Conservation (phyloP, 2,329 filamentous ascomycete genomes). For the Thelonectria olida region DNA sequence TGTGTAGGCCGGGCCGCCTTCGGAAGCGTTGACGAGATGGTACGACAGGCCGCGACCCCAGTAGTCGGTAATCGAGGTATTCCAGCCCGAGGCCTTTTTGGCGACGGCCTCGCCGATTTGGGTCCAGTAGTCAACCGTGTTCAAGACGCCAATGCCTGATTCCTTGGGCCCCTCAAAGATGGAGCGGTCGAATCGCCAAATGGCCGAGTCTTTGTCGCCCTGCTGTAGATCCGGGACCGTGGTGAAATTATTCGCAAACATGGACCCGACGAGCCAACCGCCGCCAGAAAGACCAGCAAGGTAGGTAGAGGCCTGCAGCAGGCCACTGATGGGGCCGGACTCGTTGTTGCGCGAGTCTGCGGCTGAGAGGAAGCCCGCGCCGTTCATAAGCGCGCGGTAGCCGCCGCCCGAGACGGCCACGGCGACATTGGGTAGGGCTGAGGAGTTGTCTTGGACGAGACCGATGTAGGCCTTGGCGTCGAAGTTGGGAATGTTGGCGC, state of each 20-base stretch:
- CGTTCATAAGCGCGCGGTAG: constrained; percentile 81
- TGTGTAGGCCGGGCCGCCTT: constrained; percentile 78
- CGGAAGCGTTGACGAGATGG: constrained; percentile 77
- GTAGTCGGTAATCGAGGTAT: constrained; percentile 78
- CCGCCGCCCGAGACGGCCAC: constrained; percentile 82
- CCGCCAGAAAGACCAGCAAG: constrained; percentile 78
- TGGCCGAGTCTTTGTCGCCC: constrained; percentile 20
- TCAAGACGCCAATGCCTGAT: constrained; percentile 23
- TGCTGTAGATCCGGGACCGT: constrained; percentile 57
- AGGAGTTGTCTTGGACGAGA: constrained; percentile 71
- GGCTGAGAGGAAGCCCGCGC: constrained; percentile 76
- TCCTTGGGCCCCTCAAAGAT: constrained; percentile 41
- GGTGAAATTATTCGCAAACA: constrained; percentile 81
- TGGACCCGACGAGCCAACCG: constrained; percentile 77
- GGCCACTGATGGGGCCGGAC: constrained; percentile 64
- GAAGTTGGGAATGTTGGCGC: constrained; percentile 75
- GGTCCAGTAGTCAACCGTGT: constrained; percentile 64
- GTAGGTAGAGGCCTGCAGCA: constrained; percentile 81
- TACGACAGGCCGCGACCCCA: constrained; percentile 82
- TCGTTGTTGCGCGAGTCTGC: constrained; percentile 59
- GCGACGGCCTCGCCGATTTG: constrained; percentile 66
- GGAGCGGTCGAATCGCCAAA: constrained; percentile 31
- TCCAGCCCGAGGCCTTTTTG: constrained; percentile 71
- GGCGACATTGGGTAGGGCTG: constrained; percentile 61
- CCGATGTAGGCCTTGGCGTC: constrained; percentile 76